phyloP scores from a whole-genome alignment of 371 early-diverging fungal genomes.

The Rhizopus sp. region DNA sequence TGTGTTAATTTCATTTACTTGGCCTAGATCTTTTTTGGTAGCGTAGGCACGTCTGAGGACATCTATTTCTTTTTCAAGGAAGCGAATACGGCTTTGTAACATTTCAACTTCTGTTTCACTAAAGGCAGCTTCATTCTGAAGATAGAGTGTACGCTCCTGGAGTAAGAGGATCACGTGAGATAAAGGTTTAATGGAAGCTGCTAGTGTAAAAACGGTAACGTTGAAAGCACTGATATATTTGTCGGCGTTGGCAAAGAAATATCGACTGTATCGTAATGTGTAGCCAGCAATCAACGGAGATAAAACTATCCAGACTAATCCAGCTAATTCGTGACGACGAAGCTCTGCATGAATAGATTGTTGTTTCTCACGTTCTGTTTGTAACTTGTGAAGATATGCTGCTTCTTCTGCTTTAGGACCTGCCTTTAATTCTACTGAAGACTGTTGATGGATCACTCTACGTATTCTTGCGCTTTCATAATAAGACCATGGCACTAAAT shows the following conservation, averaged over 20 bases:
- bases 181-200: slow-evolving; percentile 59
- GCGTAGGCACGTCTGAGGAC: slow-evolving; percentile 61
- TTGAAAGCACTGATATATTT: slow-evolving; percentile 62
- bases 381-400: not conserved
- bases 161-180: slow-evolving; percentile 51
- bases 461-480: slow-evolving; percentile 66
- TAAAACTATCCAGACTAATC: slow-evolving; percentile 54
- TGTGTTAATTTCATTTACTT: slow-evolving; percentile 25
- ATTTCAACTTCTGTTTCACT: slow-evolving; percentile 49
- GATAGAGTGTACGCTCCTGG: slow-evolving; percentile 51
- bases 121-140: slow-evolving; percentile 54
- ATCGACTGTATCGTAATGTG: slow-evolving; percentile 55
- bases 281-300: slow-evolving; percentile 67
- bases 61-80: slow-evolving; percentile 52
- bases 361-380: slow-evolving; percentile 6
- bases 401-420: slow-evolving; percentile 6
- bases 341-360: slow-evolving; percentile 39
- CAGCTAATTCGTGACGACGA: slow-evolving; percentile 56
- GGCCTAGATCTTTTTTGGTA: slow-evolving; percentile 65
- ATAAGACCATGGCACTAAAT: slow-evolving; percentile 66
- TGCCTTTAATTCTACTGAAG: slow-evolving; percentile 8
- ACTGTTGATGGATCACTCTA: slow-evolving; percentile 40
- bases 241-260: slow-evolving; percentile 57
- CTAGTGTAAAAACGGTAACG: slow-evolving; percentile 60
- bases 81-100: slow-evolving; percentile 43